Percentiles rank a stretch among this genome's conserved stretches.
These are phyloP conservation scores for Venturia aucupariae DNA, from an alignment of 2,329 filamentous ascomycete species.

Conservation along the genomic window DNA sequence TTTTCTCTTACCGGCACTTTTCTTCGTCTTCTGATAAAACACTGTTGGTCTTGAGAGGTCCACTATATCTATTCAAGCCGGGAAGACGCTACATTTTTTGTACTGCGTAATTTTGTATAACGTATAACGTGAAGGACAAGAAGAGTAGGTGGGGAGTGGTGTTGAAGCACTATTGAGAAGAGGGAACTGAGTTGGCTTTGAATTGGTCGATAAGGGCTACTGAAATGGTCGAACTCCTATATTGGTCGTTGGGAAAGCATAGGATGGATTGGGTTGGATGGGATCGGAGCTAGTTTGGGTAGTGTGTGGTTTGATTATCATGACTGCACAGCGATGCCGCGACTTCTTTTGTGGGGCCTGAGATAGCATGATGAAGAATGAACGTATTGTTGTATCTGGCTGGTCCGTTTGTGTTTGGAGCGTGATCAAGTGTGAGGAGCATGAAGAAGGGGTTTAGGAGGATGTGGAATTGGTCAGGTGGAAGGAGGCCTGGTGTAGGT, in stretches of 20 bases:
- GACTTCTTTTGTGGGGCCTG: not conserved
- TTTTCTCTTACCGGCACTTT: not conserved
- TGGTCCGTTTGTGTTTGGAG: too few relatives aligned
- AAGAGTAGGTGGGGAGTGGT: too few relatives aligned
- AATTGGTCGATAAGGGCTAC: not conserved
- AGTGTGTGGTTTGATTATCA: not conserved
- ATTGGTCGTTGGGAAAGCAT: not conserved
- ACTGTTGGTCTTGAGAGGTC: not conserved
- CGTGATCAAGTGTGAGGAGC: too few relatives aligned
- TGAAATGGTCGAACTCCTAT: too few relatives aligned
- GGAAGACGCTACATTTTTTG: not conserved
- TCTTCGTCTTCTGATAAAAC: not conserved
- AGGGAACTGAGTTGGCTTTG: not conserved
- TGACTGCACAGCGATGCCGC: conserved; percentile 3
- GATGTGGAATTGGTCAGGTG: too few relatives aligned
- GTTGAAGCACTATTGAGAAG: not conserved
- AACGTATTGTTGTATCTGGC: not conserved
- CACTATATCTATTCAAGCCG: not conserved
- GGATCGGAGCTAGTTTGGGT: not conserved
- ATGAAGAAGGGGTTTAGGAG: too few relatives aligned
- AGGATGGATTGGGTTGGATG: not conserved
- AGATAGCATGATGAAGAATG: not conserved
- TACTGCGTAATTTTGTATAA: not conserved
- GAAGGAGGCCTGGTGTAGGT: too few relatives aligned
- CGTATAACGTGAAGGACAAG: not conserved